Evolutionary conservation across 2,329 filamentous ascomycete species (phyloP).

Genomic region (Hymenoscyphus fructigenus): DNA sequence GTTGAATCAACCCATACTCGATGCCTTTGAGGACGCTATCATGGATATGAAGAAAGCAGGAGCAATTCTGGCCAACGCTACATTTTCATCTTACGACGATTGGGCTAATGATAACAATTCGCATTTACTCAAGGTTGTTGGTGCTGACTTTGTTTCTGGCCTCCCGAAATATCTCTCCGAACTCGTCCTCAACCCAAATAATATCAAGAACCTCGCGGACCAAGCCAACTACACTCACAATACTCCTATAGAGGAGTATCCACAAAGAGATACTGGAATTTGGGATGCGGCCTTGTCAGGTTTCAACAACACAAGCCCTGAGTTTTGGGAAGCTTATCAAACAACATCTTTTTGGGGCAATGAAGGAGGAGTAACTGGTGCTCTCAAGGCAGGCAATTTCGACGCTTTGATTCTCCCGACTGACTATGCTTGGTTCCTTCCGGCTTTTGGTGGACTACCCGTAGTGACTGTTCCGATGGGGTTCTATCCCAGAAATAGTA

Average conservation of each 20-base stretch:
- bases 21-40: slow-evolving; percentile 57
- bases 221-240: slow-evolving; percentile 17
- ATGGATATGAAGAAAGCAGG: slow-evolving; percentile 53
- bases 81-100: slow-evolving; percentile 53
- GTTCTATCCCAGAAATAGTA: slow-evolving; percentile 47
- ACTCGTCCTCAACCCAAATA: slow-evolving; percentile 41
- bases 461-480: slow-evolving; percentile 67
- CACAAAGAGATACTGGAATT: slow-evolving; percentile 50
- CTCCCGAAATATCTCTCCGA: slow-evolving; percentile 56
- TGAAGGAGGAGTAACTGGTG: slow-evolving; percentile 64
- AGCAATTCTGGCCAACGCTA: slow-evolving; percentile 58
- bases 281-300: slow-evolving; percentile 55
- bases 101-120: slow-evolving; percentile 36
- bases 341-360: slow-evolving; percentile 47
- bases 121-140: slow-evolving; percentile 44
- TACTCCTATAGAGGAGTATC: slow-evolving; percentile 13
- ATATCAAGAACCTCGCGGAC: slow-evolving; percentile 16
- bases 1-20: slow-evolving; percentile 43
- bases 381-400: slow-evolving; percentile 45
- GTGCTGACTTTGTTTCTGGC: slow-evolving; percentile 59
- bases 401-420: slow-evolving; percentile 63
- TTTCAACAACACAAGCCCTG: slow-evolving; percentile 53
- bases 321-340: slow-evolving; percentile 57
- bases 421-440: slow-evolving; percentile 53
- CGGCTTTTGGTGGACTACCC: slow-evolving; percentile 72